Base-by-base conservation (phyloP, 2,329 filamentous ascomycete genomes). In the Phaeophleospora eucalypticola region DNA sequence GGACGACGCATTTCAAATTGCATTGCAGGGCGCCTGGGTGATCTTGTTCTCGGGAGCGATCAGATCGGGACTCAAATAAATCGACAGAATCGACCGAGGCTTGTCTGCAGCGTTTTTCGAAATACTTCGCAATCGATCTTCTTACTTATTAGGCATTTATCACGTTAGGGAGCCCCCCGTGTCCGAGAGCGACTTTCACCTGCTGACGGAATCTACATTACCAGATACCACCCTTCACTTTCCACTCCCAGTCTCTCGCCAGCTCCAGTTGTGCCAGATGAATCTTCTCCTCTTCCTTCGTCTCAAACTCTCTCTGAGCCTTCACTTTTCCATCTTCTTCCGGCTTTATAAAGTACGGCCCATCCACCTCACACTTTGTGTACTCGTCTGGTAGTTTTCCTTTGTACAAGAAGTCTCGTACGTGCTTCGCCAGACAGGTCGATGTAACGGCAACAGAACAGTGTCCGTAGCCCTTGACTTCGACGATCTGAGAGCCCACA, bases 261-360 rank as follows among this genome's bases (percentile, higher is more conserved):
- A 57, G 33, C 43, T 57, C 52, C 39, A 57, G 24, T 43, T 57
- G 54, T 18, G 54, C 54, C 18, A 55, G 44, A 37, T 57, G 54
- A 18, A 54, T 57, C 29, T 43, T 51, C 36, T 48, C 43, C 10
- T 53, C 44, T 34, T 53, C 49, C 2, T 43, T 3, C 16, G 45
- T 41, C 24, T 51, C 52, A 29, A 55, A 55, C 17, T 15, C 24
- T 46, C 35, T 51, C 36, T 50, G 49, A 4, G 52, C 45, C 7
- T 51, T 46, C 9, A 52, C 40, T 41, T 56, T 55, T 19, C 53
- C 52, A 42, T 57, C 52, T 21, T 50, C 52, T 39, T 56, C 53
- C n/a, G 52, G 54, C 46, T 50, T 52, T 19, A 56, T 44, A 19
- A 57, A 57, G 34, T 57, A 57, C 17, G 52, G 47, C 14, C 48